phyloP scores from a whole-genome alignment of 73 alveolate genomes.

The Tetrahymena thermophila region DNA sequence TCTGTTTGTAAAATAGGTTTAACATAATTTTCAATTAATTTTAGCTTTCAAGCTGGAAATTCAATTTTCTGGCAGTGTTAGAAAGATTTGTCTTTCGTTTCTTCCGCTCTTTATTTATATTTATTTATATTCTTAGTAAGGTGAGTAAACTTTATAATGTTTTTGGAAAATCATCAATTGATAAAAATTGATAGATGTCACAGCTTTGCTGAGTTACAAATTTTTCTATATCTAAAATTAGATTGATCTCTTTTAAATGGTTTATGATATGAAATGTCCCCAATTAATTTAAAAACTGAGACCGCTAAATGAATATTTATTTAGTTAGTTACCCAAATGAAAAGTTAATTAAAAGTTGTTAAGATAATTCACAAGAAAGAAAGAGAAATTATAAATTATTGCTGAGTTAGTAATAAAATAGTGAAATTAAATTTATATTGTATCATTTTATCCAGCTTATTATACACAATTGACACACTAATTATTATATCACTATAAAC shows the following conservation, averaged over 20 bases:
- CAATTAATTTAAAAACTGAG: not conserved
- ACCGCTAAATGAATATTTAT: not conserved
- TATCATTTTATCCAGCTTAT: not conserved
- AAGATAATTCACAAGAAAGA: not conserved
- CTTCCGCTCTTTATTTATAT: no score
- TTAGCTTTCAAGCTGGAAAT: not conserved
- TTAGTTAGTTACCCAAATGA: not conserved
- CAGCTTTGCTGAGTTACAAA: not conserved
- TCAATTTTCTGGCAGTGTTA: not conserved
- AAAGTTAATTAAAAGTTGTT: not conserved
- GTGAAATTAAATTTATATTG: not conserved
- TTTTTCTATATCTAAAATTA: not conserved
- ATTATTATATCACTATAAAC: not conserved
- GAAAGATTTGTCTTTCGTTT: not conserved
- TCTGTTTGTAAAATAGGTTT: not conserved
- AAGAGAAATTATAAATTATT: not conserved
- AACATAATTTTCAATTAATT: not conserved
- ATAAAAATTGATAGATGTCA: not conserved
- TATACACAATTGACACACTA: not conserved
- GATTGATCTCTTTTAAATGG: not conserved
- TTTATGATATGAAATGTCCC: not conserved
- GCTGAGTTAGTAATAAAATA: not conserved
- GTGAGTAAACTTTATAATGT: not conserved
- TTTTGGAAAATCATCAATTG: not conserved
- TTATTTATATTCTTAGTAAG: not conserved